Evolutionary conservation across 176 grass and related monocot species (phyloP).

Genomic region (Triticum monococcum): DNA sequence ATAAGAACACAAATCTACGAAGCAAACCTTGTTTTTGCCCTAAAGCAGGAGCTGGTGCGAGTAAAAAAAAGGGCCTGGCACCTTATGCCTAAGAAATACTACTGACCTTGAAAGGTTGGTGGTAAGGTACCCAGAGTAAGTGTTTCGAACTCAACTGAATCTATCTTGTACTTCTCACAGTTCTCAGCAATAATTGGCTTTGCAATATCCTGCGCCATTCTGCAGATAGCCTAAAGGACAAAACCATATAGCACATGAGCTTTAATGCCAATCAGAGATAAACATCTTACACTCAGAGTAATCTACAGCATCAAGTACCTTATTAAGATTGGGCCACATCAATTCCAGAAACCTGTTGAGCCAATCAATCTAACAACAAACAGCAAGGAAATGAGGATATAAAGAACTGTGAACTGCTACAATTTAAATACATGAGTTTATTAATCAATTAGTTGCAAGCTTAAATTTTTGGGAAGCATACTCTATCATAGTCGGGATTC

Average conservation of each 20-base stretch:
- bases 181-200: constrained; percentile 92
- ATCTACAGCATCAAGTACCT: constrained; percentile 49
- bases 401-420: background rate
- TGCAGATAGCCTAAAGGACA: constrained; percentile 76
- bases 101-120: constrained; percentile 90
- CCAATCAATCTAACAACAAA: constrained; percentile 81
- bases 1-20: background rate
- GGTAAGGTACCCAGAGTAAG: constrained; percentile 90
- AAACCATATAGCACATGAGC: constrained; percentile 30
- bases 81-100: background rate
- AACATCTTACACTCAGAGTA: constrained; percentile 7
- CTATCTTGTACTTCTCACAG: constrained; percentile 78
- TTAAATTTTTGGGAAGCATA: constrained; percentile 32
- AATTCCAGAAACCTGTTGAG: constrained; percentile 84
- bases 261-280: constrained; percentile 23
- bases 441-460: background rate
- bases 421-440: background rate
- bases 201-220: constrained; percentile 69
- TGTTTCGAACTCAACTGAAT: constrained; percentile 85
- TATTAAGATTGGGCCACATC: constrained; percentile 95
- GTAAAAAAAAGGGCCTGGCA: background rate
- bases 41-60: background rate
- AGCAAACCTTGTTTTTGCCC: background rate
- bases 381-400: constrained; percentile 14
- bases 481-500: constrained; percentile 94